Conservation (phyloP, 1,284 basidiomycete genomes). For the Polyporus tsugae region DNA sequence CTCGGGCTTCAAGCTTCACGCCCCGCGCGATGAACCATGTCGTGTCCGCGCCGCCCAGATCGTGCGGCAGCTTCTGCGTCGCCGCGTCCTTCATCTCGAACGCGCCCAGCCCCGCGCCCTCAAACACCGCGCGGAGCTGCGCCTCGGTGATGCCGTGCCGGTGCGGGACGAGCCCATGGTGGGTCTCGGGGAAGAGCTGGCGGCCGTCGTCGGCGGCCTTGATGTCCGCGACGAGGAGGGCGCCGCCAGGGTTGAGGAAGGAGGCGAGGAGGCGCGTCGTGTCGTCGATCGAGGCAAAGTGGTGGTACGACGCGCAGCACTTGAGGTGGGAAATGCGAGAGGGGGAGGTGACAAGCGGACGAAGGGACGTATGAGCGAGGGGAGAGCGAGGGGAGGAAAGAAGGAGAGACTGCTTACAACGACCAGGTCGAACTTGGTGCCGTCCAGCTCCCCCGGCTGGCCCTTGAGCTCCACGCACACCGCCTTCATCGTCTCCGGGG, state of each 20-base stretch:
- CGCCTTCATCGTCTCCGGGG: constrained; percentile 65
- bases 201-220: constrained; percentile 38
- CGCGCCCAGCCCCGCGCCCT: constrained; percentile 53
- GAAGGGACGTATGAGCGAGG: too few relatives aligned
- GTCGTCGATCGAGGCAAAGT: constrained; percentile 59
- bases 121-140: constrained; percentile 55
- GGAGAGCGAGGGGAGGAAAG: too few relatives aligned
- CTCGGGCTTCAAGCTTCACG: constrained; percentile 10
- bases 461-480: constrained; percentile 59
- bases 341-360: too few relatives aligned
- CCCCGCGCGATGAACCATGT: constrained; percentile 27
- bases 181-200: constrained; percentile 37
- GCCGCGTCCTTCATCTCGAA: constrained; percentile 48
- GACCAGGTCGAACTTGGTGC: constrained; percentile 67
- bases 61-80: constrained; percentile 44
- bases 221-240: constrained; percentile 67
- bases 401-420: constrained; percentile 49
- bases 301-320: constrained; percentile 77
- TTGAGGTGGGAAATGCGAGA: constrained; percentile 43
- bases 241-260: constrained; percentile 69
- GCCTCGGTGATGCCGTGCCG: constrained; percentile 56
- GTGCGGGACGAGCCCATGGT: constrained; percentile 59
- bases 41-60: constrained; percentile 19
- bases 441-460: constrained; percentile 55
- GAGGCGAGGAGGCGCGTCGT: constrained; percentile 61